phyloP scores from a whole-genome alignment of 441 rosid genomes.

The Populus hybrid region DNA sequence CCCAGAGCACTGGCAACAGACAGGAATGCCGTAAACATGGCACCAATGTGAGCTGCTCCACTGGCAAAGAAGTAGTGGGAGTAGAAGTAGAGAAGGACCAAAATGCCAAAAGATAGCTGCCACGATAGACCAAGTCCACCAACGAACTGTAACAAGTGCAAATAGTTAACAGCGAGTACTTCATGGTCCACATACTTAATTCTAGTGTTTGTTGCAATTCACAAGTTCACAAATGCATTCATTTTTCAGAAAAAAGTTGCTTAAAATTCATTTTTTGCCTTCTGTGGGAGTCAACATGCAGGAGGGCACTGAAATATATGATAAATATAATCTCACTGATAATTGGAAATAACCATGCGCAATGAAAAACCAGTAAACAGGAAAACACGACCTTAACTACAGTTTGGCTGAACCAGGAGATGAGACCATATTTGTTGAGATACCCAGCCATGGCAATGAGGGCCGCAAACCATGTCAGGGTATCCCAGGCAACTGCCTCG shows the following conservation, averaged over 20 bases:
- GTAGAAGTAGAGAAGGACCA: conserved; percentile 96
- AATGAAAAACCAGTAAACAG: not conserved
- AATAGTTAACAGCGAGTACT: conserved; percentile 12
- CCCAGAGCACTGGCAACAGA: conserved; percentile 95
- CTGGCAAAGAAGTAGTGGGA: conserved; percentile 98
- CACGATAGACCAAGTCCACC: conserved; percentile 97
- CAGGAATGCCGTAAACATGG: conserved; percentile 96
- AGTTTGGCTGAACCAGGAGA: conserved; percentile 95
- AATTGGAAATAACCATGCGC: not conserved
- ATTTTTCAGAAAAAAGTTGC: not conserved
- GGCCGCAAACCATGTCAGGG: conserved; percentile 99
- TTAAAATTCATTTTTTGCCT: not conserved
- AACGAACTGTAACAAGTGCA: conserved; percentile 61
- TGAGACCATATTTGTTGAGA: conserved; percentile 94
- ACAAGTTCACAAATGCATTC: not conserved
- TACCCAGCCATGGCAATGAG: conserved; percentile 99
- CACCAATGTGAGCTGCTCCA: conserved; percentile 98
- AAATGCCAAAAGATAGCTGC: conserved; percentile 90
- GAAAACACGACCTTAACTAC: conserved; percentile 74
- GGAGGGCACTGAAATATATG: not conserved
- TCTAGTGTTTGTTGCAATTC: not conserved
- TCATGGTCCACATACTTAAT: not conserved
- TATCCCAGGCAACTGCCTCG: conserved; percentile 97
- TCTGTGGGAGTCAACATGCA: not conserved
- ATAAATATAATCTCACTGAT: not conserved